These are phyloP conservation scores for Vitis labrusca DNA, from an alignment of 164 flowering plant genomes.

Conservation along the genomic window DNA sequence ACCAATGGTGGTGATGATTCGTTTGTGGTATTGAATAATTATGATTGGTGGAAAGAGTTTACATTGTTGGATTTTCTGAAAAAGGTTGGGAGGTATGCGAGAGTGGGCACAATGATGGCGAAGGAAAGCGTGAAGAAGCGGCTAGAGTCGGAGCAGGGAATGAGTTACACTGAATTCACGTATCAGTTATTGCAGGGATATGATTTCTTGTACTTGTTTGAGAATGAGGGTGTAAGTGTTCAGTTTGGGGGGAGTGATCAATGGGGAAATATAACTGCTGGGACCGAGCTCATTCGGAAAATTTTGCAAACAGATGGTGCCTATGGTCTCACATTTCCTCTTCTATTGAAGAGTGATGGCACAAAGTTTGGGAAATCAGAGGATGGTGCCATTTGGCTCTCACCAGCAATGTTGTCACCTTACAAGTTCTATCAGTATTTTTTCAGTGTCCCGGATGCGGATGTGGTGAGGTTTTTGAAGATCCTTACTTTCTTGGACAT, in stretches of 20 bases:
- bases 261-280: conserved; percentile 90
- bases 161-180: conserved; percentile 76
- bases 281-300: conserved; percentile 73
- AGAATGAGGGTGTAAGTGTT: conserved; percentile 59
- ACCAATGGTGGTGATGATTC: conserved; percentile 3
- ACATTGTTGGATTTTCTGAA: conserved; percentile 59
- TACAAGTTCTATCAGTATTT: conserved; percentile 87
- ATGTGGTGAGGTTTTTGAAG: conserved; percentile 68
- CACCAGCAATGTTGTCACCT: conserved; percentile 62
- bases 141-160: conserved; percentile 63
- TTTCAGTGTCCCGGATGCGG: conserved; percentile 75
- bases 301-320: conserved; percentile 57
- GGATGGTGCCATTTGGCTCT: conserved; percentile 85
- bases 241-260: conserved; percentile 92
- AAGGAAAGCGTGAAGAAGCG: conserved; percentile 67
- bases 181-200: conserved; percentile 77
- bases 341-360: conserved; percentile 80
- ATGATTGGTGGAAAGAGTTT: conserved; percentile 86
- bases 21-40: conserved; percentile 55
- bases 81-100: conserved; percentile 58
- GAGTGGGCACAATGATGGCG: conserved; percentile 70
- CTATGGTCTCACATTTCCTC: conserved; percentile 79
- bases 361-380: conserved; percentile 88
- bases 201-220: conserved; percentile 50
- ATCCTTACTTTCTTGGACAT: conserved; percentile 67